Evolutionary conservation across 192 early-diverging fungal genomes (phyloP), one percentile per base, ranked within the genome.

Genomic region (Helicostylum pulchrum): DNA sequence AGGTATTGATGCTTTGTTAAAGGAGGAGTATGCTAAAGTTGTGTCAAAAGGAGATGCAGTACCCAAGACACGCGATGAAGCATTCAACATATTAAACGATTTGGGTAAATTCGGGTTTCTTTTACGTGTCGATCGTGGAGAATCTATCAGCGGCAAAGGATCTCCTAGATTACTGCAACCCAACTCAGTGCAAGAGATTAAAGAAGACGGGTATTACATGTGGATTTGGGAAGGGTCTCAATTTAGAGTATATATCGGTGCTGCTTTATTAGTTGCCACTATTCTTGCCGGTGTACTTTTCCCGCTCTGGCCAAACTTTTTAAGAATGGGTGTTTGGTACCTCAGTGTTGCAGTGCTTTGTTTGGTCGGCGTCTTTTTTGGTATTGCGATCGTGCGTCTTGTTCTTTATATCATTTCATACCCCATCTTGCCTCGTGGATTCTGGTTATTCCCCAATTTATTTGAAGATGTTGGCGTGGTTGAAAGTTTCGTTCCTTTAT

Each of bases 361-460:
- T 12, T 69, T 97, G 14, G 78, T 99, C 54, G 97, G 95, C 17
- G 73, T 97, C 34, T 90, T 99, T 74, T 92, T 97, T 79, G 87
- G 74, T 11, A 81, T 94, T 68, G 90, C 91, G 2, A 84, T 99
- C 46, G 78, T 97, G 26, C 83, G 97, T n/a, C 71, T 95, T 51
- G 83, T 96, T 53, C 68, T 97, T 21, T 99, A 89, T 72, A 64
- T 95, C 52, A 81, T 89, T 5, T 84, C 92, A 46, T 79, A 89
- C 61, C 71, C 85, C 4, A 75, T 82, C 17, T 79, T 85, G 17
- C 88, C 92, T 45, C 87, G 87, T 59, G 93, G 94, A 20, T 84
- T 96, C 63, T 97, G 95, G 97, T 76, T 99, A 12, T 99, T 95
- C 81, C 97, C 97, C 49, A 96, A 97, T 60, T 74, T 99, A 67